phyloP scores from a whole-genome alignment of 441 rosid genomes.

The Flueggea neowawraea region DNA sequence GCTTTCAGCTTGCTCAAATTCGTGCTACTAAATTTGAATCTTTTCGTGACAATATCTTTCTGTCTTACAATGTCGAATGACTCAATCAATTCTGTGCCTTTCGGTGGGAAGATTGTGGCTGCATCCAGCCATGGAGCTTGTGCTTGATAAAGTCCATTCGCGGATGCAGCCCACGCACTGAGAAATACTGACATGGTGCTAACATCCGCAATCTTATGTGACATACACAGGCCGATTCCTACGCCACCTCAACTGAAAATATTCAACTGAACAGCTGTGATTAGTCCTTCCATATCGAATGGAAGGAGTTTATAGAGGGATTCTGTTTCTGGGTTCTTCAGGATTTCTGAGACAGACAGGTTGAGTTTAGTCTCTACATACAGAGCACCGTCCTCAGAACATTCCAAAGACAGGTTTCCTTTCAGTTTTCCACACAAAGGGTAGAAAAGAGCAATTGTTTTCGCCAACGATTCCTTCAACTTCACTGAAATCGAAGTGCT shows the following conservation, averaged over 20 bases:
- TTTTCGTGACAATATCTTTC: conserved; percentile 8
- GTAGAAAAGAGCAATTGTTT: conserved; percentile 8
- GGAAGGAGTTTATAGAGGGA: conserved; percentile 24
- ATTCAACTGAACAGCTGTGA: conserved; percentile 20
- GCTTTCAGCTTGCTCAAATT: conserved; percentile 12
- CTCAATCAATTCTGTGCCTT: conserved; percentile 12
- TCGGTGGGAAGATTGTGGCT: conserved; percentile 8
- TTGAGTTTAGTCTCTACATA: conserved; percentile 15
- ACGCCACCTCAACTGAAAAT: conserved; percentile 26
- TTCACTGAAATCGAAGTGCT: too few relatives aligned
- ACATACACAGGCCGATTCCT: conserved; percentile 19
- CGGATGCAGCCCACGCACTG: conserved; percentile 26
- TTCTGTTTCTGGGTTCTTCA: conserved; percentile 17
- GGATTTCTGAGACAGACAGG: conserved; percentile 18
- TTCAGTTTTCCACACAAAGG: conserved; percentile 7
- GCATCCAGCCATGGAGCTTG: conserved; percentile 4
- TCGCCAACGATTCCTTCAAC: conserved; percentile 9
- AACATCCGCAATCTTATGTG: conserved; percentile 30
- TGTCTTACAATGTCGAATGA: conserved; percentile 5
- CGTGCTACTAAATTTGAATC: conserved; percentile 12
- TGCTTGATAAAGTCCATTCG: neutral
- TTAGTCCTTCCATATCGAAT: neutral
- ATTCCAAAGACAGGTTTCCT: conserved; percentile 18
- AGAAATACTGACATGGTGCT: conserved; percentile 19
- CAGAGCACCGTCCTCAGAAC: conserved; percentile 19